Base-by-base conservation (phyloP, 1,284 basidiomycete genomes). In the Malassezia obtusa region DNA sequence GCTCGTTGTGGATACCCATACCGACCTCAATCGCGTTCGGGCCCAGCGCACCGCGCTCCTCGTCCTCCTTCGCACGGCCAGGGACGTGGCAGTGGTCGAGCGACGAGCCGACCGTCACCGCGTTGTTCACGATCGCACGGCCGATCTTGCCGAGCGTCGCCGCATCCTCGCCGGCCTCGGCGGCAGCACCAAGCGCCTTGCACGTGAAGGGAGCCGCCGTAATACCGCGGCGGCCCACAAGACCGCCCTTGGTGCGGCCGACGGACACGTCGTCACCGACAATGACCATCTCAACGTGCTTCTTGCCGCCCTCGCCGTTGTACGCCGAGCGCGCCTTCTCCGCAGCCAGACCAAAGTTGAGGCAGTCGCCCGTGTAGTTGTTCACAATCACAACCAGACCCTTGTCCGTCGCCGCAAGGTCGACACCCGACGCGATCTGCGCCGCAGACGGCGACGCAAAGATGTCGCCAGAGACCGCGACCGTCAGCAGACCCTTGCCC, bases 71-170 rank as follows among this genome's bases (percentile, higher is more conserved):
- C 38, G 64, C 63, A 9, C 78, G 69, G 15, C 80, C 80, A 12
- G 80, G 80, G 38, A 81, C 77, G 63, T 82, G 80, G 62, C 81
- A 81, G 65, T 81, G 80, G 40, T 78, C 80, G 31, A 82, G 68
- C 31, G 79, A 79, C 26, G 79, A 78, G 8, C 80, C 80, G 10
- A 82, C 71, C 50, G 80, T 80, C 14, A 77, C 77, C 19, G 81
- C 65, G 62, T 78, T 77, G 25, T 62, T 70, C 11, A 78, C 77
- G 2, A 79, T 65, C 84, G 75, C 85, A 82, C 69, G 86, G 82
- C 31, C 74, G 33, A 76, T 61, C 45, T 63, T 61, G 39, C 60
- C 71, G 31, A 72, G 49, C 19, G 61, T 51, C 58, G 65, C 58
- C 33, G 70, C 65, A 22, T 64, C 64, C 33, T 58, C 25, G 40